Evolutionary conservation across 495 filamentous ascomycete genomes (phyloP), one percentile per base, ranked within the genome.

Genomic region (Daldinia bambusicola): DNA sequence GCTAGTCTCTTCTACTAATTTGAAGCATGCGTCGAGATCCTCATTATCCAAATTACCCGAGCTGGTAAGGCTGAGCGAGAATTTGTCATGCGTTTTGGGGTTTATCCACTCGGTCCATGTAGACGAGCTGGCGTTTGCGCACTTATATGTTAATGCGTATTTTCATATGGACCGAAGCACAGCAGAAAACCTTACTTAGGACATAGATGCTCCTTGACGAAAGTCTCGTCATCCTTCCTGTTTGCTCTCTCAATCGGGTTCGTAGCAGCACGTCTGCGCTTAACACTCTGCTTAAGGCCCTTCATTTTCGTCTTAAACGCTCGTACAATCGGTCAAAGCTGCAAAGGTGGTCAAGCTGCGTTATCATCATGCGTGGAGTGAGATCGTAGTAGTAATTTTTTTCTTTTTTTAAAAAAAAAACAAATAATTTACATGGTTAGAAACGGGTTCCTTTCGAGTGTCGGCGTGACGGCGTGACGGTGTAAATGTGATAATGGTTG

Each of bases 1-100:
- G 58, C 91, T 94, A 0, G 92, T 94, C n/a, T 80, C 77, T 74
- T 89, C 85, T 67, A 97, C 84, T 16, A 97, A 83, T 30, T 80
- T 62, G 76, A 92, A 92, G 78, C 93, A 97, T 1, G 85, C 84
- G 22, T 84, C 74, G 50, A 96, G 80, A 32, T 92, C 89, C 1
- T 73, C 63, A 2, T 71, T 26, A 12, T 79, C 77, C 30, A 95
- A 79, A 1, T 79, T 79, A 2, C 74, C 57, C 2, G 89, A 74
- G 0, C 82, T 77, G 48, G 83, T 78, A 12, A 93, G 78, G 37
- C 74, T 76, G 55, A 90, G 70, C 16, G 66, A 57, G 77, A 84
- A 85, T 12, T 62, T 63, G 7, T 64, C 67, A 14, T 73, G 68
- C 13, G 81, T 85, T 2, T 40, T 73, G 4, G 81, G 82, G 67